These are phyloP conservation scores for Lodderomyces margitis DNA, from an alignment of 1,139 yeast species.

Conservation along the genomic window DNA sequence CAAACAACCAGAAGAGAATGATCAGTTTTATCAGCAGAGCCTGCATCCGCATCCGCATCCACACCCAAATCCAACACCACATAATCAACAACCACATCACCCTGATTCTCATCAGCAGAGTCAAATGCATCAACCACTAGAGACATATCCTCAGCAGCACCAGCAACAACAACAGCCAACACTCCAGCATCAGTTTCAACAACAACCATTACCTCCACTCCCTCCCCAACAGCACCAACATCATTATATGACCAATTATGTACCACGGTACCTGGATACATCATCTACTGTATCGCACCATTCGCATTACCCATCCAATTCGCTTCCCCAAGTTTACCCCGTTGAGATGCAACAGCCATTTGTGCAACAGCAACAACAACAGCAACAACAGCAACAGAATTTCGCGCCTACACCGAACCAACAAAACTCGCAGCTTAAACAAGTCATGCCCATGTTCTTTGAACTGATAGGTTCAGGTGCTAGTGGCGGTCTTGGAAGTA, in stretches of 20 bases:
- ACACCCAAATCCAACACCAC: neutral
- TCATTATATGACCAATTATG: neutral
- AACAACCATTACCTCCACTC: neutral
- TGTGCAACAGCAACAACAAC: constrained; percentile 4
- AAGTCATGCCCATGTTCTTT: neutral
- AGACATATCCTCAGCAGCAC: neutral
- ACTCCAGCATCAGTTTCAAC: neutral
- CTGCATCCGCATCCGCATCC: neutral
- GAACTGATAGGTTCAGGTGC: neutral
- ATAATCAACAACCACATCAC: neutral
- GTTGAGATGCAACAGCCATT: neutral
- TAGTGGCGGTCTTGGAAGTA: neutral
- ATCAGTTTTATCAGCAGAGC: constrained; percentile 4
- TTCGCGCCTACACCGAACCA: neutral
- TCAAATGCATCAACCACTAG: neutral
- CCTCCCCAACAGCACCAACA: neutral
- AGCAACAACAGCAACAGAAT: constrained; percentile 1
- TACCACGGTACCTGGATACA: neutral
- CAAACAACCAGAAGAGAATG: neutral
- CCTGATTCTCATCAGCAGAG: neutral
- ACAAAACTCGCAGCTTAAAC: neutral
- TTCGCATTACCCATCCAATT: neutral
- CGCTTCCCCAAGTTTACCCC: neutral
- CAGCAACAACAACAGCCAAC: constrained; percentile 5
- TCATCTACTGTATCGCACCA: neutral